Evolutionary conservation across 1,284 basidiomycete species (phyloP).

Genomic region (Takashimella tepidaria): DNA sequence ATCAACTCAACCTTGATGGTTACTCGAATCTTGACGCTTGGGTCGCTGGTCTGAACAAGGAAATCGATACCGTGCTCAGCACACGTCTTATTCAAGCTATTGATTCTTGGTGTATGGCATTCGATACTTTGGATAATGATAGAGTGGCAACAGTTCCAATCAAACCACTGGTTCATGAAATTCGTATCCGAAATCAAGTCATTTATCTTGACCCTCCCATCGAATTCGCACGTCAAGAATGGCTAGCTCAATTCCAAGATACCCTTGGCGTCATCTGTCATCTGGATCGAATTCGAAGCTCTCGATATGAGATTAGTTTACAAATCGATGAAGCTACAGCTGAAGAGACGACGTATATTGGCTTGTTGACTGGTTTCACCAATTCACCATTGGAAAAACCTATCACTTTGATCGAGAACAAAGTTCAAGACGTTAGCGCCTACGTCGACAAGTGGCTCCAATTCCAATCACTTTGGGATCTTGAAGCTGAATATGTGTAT

Average conservation of each 20-base stretch:
- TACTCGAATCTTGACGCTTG: constrained; percentile 97
- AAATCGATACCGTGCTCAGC: constrained; percentile 78
- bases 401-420: constrained; percentile 79
- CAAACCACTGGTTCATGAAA: constrained; percentile 84
- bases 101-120: constrained; percentile 81
- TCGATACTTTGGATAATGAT: constrained; percentile 64
- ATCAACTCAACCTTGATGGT: constrained; percentile 89
- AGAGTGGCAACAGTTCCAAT: constrained; percentile 40
- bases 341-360: constrained; percentile 73
- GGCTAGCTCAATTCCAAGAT: constrained; percentile 86
- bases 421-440: constrained; percentile 66
- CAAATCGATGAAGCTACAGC: constrained; percentile 64
- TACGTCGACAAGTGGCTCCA: constrained; percentile 98
- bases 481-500: constrained; percentile 95
- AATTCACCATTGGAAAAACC: constrained; percentile 73
- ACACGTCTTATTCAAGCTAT: constrained; percentile 73
- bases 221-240: constrained; percentile 84
- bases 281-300: constrained; percentile 81
- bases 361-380: constrained; percentile 68
- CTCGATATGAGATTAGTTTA: constrained; percentile 90
- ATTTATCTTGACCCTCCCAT: constrained; percentile 98
- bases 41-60: constrained; percentile 81
- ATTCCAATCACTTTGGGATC: constrained; percentile 98
- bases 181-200: constrained; percentile 96
- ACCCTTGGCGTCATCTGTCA: constrained; percentile 86